Base-by-base conservation (phyloP, 1,284 basidiomycete species). In the Marasmius fiardii region DNA sequence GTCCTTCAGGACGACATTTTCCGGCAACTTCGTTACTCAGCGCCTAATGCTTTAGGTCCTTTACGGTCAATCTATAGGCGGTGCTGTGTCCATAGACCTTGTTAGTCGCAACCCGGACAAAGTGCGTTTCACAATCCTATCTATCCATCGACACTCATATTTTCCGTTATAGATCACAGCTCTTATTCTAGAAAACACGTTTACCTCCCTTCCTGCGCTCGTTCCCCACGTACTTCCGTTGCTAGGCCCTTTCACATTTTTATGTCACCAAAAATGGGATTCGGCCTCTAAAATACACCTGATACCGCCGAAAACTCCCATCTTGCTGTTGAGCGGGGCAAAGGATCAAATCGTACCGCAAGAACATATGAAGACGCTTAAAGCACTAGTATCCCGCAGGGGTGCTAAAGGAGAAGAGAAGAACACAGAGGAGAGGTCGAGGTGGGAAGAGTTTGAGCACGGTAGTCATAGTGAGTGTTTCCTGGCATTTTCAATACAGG, bases 21-120 rank as follows among this genome's bases (percentile, higher is more conserved):
- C 23, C 8, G 18, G 44, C 3, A 26, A 41, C 8, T 20, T 8
- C 23, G 52, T 43, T 2, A 11, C n/a, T 33, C 16, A 37, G 59
- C 41, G 37, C 62, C 26, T 60, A 60, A 50, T 21, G 45, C 43
- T 66, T 23, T 56, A 88, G 86, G 75, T 93, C 45, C 70, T 95
- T 0, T 98, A 94, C 64, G 95, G 96, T 0, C 96, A 98, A 70
- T 95, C 92, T 6, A 93, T 99, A 28, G 96, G 96, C 14, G 95
- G 95, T n/a, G 95, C 95, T 0, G 95, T 98, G 1, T 82, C 91
- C 12, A 90, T 98, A 52, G 89, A 95, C 68, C 85, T 97, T 4
- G 92, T 92, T 0, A 88, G 86, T 55, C 81, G 83, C 37, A 95
- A 95, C 67, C 83, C 90, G 0, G 72, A 79, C 26, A 81, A 85